phyloP scores from a whole-genome alignment of 2,329 filamentous ascomycete species.

The Cladosporium sp. region DNA sequence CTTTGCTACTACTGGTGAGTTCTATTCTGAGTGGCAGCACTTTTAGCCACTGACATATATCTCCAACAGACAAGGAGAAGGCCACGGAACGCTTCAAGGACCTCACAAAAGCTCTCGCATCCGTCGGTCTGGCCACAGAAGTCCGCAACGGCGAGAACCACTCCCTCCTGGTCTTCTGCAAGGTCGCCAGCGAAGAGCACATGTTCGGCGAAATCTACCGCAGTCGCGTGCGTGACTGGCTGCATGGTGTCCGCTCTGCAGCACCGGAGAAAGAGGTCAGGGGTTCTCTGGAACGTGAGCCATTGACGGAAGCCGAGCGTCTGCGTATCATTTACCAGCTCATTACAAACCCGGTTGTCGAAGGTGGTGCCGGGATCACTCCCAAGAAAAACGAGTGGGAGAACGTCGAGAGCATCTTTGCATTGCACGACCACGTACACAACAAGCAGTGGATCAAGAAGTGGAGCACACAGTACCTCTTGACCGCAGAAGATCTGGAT shows the following conservation, averaged over 20 bases:
- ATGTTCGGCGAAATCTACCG: constrained; percentile 81
- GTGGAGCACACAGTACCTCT: constrained; percentile 49
- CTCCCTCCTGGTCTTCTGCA: constrained; percentile 80
- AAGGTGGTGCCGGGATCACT: constrained; percentile 53
- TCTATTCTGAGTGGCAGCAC: neutral
- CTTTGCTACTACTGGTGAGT: constrained; percentile 65
- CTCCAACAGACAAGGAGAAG: constrained; percentile 60
- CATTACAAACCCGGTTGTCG: constrained; percentile 49
- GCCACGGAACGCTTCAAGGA: constrained; percentile 75
- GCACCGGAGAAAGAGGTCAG: constrained; percentile 73
- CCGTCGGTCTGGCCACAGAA: constrained; percentile 82
- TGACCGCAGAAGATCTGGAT: constrained; percentile 51
- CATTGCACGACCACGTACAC: constrained; percentile 52
- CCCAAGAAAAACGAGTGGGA: constrained; percentile 53
- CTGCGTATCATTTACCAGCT: constrained; percentile 85
- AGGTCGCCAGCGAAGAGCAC: constrained; percentile 72
- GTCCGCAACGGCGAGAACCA: constrained; percentile 76
- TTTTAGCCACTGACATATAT: neutral
- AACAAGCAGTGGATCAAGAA: constrained; percentile 57
- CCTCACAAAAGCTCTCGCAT: constrained; percentile 72
- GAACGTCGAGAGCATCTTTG: constrained; percentile 51
- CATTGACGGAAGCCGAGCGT: constrained; percentile 83
- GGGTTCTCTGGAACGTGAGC: constrained; percentile 68
- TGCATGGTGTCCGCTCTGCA: constrained; percentile 78
- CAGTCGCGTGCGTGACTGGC: constrained; percentile 83